Evolutionary conservation across 1,284 basidiomycete genomes (phyloP), one percentile per base, ranked within the genome.

Genomic region (Sutorius eximius): DNA sequence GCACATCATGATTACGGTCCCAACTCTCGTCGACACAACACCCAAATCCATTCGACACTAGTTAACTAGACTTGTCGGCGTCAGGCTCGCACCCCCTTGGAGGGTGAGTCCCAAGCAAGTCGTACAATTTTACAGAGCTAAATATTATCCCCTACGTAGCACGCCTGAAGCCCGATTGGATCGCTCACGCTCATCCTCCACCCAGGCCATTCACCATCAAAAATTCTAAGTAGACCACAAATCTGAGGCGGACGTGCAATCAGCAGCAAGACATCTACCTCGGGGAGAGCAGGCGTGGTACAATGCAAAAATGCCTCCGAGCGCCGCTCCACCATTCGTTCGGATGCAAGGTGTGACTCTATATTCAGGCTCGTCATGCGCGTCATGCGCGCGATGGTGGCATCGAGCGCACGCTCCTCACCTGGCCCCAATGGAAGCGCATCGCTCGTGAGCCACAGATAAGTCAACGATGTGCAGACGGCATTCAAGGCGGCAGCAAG

Each of bases 321-420:
- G 1, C 33, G 51, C 22, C 49, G 33, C 44, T 44, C 33, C 8
- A 59, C 1, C 60, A 62, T 55, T 37, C 20, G 41, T 24, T 51
- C 47, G 2, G 60, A 56, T 3, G 52, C 60, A 13, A 59, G 1
- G 1, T 32, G n/a, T 1, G 33, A 20, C 15, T 10, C 10, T 15
- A 62, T 52, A 27, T 18, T 4, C 20, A 61, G 13, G 5, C 10
- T 24, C 12, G 20, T 32, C 44, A 61, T 45, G 18, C 47, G 47
- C 18, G 8, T 40, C 57, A 59, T 50, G 13, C 34, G n/a, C 5
- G 38, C n/a, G 15, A 59, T 49, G 22, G 9, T 30, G 5, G 32
- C 42, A 24, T 62, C 57, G 9, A 60, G 52, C 3, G 60, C 52
- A 20, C 43, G 41, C 18, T 52, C 57, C 15, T 59, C 52, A 2